A percentile compares a stretch with the other conserved stretches of the same genome.
Evolutionary conservation across 2,329 filamentous ascomycete genomes (phyloP).

Genomic region (Leptographium galeiforme): DNA sequence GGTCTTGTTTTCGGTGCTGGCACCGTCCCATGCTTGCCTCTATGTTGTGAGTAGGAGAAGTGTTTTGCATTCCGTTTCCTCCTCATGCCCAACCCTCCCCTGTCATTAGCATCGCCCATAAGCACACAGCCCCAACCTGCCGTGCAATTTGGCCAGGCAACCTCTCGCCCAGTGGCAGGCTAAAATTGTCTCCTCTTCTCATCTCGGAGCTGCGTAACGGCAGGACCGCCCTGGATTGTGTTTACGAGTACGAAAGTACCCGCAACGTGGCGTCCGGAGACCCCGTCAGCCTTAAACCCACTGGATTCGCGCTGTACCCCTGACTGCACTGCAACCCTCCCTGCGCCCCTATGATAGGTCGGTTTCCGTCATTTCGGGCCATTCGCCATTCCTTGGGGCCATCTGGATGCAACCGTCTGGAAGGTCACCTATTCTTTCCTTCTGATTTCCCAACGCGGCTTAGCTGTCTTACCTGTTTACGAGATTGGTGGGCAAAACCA

Average conservation of each 20-base stretch:
- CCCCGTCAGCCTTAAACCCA: conserved; percentile 3
- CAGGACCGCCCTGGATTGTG: not conserved
- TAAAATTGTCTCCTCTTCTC: not conserved
- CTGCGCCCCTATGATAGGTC: conserved; percentile 1
- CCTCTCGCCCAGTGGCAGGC: not conserved
- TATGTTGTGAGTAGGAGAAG: not conserved
- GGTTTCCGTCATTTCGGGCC: not conserved
- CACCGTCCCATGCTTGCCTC: not conserved
- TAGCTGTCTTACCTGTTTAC: not conserved
- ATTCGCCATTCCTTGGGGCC: not conserved
- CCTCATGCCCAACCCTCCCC: not conserved
- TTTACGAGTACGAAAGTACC: not conserved
- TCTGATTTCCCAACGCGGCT: not conserved
- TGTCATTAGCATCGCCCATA: too few relatives aligned
- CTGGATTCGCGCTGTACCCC: not conserved
- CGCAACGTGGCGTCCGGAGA: not conserved
- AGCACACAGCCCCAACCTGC: not conserved
- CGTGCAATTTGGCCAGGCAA: not conserved
- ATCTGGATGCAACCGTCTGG: not conserved
- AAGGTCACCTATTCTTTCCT: not conserved
- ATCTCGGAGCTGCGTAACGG: not conserved
- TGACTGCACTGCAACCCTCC: not conserved
- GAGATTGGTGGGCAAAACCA: not conserved
- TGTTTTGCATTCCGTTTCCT: not conserved
- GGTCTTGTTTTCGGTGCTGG: not conserved